phyloP scores from a whole-genome alignment of 257 asterid species.

The Penstemon davidsonii region DNA sequence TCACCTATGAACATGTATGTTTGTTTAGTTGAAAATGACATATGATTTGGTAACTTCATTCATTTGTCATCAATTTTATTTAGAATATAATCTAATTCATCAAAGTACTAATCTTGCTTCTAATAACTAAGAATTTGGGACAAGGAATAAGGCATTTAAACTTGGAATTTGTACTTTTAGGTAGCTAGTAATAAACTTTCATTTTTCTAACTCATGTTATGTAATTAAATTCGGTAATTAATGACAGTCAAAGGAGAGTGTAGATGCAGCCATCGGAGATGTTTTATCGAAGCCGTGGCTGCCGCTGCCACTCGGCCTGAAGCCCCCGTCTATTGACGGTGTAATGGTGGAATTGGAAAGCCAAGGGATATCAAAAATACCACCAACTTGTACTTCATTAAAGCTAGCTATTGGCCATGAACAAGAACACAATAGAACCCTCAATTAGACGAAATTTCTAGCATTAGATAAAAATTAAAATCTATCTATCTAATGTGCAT shows the following conservation, averaged over 20 bases:
- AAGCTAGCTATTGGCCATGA: background rate
- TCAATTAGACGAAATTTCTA: conserved; percentile 74
- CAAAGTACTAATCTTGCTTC: too few relatives aligned
- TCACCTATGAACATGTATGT: too few relatives aligned
- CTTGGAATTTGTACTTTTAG: background rate
- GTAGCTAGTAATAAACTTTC: background rate
- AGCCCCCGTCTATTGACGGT: conserved; percentile 73
- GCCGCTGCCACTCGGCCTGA: conserved; percentile 91
- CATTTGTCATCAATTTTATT: too few relatives aligned
- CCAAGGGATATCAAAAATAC: conserved; percentile 78
- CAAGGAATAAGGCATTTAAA: too few relatives aligned
- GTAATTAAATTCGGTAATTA: background rate
- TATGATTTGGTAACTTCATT: too few relatives aligned
- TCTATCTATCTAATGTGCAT: conserved; percentile 25
- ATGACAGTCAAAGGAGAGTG: conserved; percentile 83
- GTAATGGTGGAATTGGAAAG: conserved; percentile 83
- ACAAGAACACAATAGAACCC: conserved; percentile 7
- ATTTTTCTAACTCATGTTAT: background rate
- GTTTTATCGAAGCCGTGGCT: conserved; percentile 88
- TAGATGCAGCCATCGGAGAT: conserved; percentile 93
- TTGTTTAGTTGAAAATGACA: too few relatives aligned
- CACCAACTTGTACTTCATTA: conserved; percentile 54
- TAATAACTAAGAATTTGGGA: too few relatives aligned
- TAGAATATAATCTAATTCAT: too few relatives aligned
- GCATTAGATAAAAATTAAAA: conserved; percentile 23